These are phyloP conservation scores for Stygiomarasmius scandens DNA, from an alignment of 1,284 basidiomycete genomes.

Conservation along the genomic window DNA sequence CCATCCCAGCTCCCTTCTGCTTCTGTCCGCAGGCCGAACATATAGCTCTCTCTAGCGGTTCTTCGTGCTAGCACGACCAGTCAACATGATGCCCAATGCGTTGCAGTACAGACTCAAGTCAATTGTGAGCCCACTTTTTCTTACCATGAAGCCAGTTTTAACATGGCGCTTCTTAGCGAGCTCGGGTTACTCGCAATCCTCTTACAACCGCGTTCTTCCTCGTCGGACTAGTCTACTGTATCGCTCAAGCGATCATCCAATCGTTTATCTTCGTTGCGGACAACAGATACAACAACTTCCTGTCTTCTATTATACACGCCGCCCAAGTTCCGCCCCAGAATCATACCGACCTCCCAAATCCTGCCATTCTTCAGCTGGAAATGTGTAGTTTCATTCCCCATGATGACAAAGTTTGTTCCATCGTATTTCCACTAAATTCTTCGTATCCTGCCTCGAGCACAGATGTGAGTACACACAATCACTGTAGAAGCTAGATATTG, in stretches of 20 bases:
- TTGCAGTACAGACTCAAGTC: too few relatives aligned
- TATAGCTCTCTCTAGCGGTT: too few relatives aligned
- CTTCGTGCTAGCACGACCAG: too few relatives aligned
- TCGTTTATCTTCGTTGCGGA: slow-evolving; percentile 52
- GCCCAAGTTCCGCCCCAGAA: slow-evolving; percentile 41
- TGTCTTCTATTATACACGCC: slow-evolving; percentile 39
- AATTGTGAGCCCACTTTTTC: neutral
- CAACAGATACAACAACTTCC: slow-evolving; percentile 40
- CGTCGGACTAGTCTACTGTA: slow-evolving; percentile 43
- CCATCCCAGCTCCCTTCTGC: too few relatives aligned
- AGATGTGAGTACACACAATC: too few relatives aligned
- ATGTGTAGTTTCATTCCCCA: slow-evolving; percentile 53
- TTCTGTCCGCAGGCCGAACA: too few relatives aligned
- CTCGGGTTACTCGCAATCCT: slow-evolving; percentile 23
- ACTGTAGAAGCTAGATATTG: too few relatives aligned
- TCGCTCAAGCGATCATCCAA: slow-evolving; percentile 50
- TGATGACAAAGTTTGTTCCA: slow-evolving; percentile 1
- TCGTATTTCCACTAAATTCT: slow-evolving; percentile 28
- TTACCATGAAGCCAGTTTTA: too few relatives aligned
- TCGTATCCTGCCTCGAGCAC: too few relatives aligned
- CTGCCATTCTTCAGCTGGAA: slow-evolving; percentile 36
- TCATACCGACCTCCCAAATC: slow-evolving; percentile 39
- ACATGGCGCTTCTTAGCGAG: too few relatives aligned
- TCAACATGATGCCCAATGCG: too few relatives aligned
- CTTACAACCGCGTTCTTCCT: slow-evolving; percentile 52